phyloP scores from a whole-genome alignment of 352 stramenopile genomes.

The Phytopythium oedochilum region DNA sequence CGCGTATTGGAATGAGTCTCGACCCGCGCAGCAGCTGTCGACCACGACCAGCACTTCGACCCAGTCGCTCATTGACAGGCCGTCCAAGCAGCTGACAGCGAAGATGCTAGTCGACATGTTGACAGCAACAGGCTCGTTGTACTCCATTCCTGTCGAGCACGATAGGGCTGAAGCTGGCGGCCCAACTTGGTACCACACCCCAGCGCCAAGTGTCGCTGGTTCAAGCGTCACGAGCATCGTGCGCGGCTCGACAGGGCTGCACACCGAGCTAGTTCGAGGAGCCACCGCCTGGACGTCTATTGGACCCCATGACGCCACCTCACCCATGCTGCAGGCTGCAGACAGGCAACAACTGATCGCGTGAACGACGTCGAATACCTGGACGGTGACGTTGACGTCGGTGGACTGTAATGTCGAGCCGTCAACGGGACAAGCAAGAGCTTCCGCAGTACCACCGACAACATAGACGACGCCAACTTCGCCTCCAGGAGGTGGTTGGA shows the following conservation, averaged over 20 bases:
- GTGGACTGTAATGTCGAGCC: conserved; percentile 4
- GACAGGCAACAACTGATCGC: conserved; percentile 47
- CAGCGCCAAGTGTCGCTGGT: conserved; percentile 20
- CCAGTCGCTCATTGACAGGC: conserved; percentile 30
- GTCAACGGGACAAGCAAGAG: conserved; percentile 5
- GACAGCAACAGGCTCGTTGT: conserved; percentile 19
- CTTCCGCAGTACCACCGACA: conserved; percentile 11
- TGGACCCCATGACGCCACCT: conserved; percentile 20
- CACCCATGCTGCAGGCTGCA: conserved; percentile 20
- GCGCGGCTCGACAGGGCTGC: conserved; percentile 26
- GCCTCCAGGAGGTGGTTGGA: conserved; percentile 10
- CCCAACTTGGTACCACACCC: conserved; percentile 24
- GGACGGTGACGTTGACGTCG: conserved; percentile 14
- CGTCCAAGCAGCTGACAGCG: conserved; percentile 49
- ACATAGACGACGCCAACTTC: conserved; percentile 15
- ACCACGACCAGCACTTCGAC: conserved; percentile 30
- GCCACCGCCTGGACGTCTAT: conserved; percentile 21
- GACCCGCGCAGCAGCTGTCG: conserved; percentile 47
- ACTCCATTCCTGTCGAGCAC: conserved; percentile 23
- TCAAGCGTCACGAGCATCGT: conserved; percentile 21
- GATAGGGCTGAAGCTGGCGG: conserved; percentile 10
- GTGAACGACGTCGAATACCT: conserved; percentile 39
- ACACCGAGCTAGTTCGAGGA: conserved; percentile 22
- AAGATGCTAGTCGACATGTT: conserved; percentile 20
- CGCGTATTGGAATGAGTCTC: conserved; percentile 27